Evolutionary conservation across 305 asterid genomes (phyloP), one percentile per base, ranked within the genome.

Genomic region (Fraxinus greggii): DNA sequence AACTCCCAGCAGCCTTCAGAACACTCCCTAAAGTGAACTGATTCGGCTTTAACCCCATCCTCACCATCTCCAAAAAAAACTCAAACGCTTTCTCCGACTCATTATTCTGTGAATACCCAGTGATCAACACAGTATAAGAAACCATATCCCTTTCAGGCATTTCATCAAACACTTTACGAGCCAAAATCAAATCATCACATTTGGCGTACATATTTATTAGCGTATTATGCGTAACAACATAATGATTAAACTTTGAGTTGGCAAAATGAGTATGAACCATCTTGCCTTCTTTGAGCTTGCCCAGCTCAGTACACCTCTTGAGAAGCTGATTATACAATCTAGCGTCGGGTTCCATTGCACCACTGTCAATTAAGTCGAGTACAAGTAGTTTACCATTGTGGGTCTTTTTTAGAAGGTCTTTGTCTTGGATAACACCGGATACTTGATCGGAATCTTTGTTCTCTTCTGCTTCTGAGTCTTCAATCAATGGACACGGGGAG

Each of bases 131-230:
- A 26, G 99, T 93, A 86, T 93, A 95, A 40, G 97, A 91, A 74
- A 95, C 99, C 95, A 93, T 91, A 80, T 94, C 99, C 73, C 92
- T 84, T 0, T 86, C 89, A 38, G 82, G 82, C 98, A 95, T 95
- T 89, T 74, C 92, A 81, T 91, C 94, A 19, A 94, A 95, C 93
- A 89, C 92, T 31, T 86, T 86, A 2, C 90, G 97, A 1, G 96
- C 99, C 78, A 88, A 85, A 13, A 35, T 87, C 89, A 92, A 82
- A 72, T 89, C 84, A 19, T 91, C 92, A 63, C 94, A 91, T 84
- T 92, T 95, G 0, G 90, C 92, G 7, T 89, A 92, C 97, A 92
- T 87, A n/a, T 88, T 92, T 8, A 94, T 63, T 7, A 89, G 84
- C 13, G 91, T 84, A 81, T 90, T 92, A 21, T 86, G 87, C 13